These are phyloP conservation scores for Sutorius eximius DNA, from an alignment of 1,284 basidiomycete genomes.

Conservation along the genomic window DNA sequence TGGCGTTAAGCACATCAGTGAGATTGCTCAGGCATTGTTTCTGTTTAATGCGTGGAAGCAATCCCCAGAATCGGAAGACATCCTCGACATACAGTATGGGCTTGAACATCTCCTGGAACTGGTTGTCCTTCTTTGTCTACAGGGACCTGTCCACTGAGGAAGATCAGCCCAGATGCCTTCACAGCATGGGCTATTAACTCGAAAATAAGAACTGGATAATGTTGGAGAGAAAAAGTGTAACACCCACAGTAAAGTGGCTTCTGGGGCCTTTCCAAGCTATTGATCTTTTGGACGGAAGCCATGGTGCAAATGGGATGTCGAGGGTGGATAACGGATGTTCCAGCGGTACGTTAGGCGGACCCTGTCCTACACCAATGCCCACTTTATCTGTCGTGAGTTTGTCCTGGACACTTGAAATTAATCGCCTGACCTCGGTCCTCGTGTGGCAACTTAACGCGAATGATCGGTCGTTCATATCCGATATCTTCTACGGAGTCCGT, in stretches of 20 bases:
- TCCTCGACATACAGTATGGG: constrained; percentile 49
- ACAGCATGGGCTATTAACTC: constrained; percentile 48
- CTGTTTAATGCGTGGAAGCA: constrained; percentile 29
- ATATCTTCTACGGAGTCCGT: neutral
- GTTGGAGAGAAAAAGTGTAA: neutral
- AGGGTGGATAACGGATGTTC: neutral
- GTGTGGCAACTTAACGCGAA: neutral
- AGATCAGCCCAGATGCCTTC: constrained; percentile 56
- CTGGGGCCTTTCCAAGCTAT: constrained; percentile 43
- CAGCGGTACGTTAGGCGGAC: neutral
- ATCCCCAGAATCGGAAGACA: neutral
- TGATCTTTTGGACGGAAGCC: constrained; percentile 50
- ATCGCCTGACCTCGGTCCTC: neutral
- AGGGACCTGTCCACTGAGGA: constrained; percentile 59
- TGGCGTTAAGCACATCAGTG: constrained; percentile 48
- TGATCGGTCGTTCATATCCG: neutral
- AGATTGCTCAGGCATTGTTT: constrained; percentile 57
- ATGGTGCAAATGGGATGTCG: constrained; percentile 25
- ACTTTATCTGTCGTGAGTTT: constrained; percentile 6
- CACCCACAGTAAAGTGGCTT: constrained; percentile 51
- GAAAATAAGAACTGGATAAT: neutral
- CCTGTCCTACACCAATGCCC: neutral
- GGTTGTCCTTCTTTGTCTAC: constrained; percentile 47
- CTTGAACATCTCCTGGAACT: constrained; percentile 53
- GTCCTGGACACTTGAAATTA: neutral